phyloP scores from a whole-genome alignment of 805 yeast genomes.

The Yamadazyma sp. region DNA sequence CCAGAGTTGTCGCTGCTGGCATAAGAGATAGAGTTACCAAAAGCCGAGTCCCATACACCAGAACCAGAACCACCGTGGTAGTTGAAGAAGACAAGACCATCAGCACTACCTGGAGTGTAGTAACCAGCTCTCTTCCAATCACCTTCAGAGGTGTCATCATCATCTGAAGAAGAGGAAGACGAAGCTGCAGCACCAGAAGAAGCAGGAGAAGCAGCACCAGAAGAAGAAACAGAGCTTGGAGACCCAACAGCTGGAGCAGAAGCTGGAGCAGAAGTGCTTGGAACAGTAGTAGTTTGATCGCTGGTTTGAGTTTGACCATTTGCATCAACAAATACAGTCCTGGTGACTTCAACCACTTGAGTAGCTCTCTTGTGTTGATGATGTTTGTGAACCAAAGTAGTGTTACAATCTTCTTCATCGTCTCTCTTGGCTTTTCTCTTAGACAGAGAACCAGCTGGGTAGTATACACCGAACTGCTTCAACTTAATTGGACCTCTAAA shows the following conservation, averaged over 20 bases:
- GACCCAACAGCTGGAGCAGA: conserved; percentile 22
- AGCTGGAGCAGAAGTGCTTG: conserved; percentile 17
- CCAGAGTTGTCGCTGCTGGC: conserved; percentile 75
- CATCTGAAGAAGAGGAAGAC: conserved; percentile 41
- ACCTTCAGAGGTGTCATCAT: conserved; percentile 41
- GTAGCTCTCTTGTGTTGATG: conserved; percentile 62
- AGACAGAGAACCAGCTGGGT: conserved; percentile 50
- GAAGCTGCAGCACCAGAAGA: conserved; percentile 23
- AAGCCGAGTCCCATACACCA: conserved; percentile 82
- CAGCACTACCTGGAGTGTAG: conserved; percentile 69
- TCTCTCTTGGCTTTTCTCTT: conserved; percentile 37
- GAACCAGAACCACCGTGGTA: conserved; percentile 86
- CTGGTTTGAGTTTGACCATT: conserved; percentile 45
- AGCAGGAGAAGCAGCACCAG: conserved; percentile 23
- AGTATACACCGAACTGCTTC: conserved; percentile 86
- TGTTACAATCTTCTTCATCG: conserved; percentile 49
- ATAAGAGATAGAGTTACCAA: conserved; percentile 91
- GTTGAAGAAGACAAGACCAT: conserved; percentile 81
- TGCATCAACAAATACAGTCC: conserved; percentile 69
- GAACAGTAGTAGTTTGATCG: conserved; percentile 22
- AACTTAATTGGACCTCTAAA: conserved; percentile 87
- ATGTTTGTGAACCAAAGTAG: conserved; percentile 45
- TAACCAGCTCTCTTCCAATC: conserved; percentile 77
- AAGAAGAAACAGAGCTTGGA: conserved; percentile 17
- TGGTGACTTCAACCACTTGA: conserved; percentile 69